phyloP scores from a whole-genome alignment of 805 yeast species.

The Zygotorulaspora chibaensis region DNA sequence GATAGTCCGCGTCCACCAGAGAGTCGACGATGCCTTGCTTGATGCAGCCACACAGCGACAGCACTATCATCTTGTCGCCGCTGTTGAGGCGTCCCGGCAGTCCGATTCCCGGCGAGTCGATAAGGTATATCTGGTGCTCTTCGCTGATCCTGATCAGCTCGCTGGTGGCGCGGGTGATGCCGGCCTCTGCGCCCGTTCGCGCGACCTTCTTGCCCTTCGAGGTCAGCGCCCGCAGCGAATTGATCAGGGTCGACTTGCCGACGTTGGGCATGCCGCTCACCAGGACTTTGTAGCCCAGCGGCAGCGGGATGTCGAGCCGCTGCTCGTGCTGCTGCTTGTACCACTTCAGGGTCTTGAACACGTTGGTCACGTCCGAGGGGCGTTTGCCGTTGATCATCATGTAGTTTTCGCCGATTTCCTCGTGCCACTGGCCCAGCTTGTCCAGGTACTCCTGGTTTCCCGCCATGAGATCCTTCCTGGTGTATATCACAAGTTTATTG shows the following conservation, averaged over 20 bases:
- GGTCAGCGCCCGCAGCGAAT: conserved; percentile 56
- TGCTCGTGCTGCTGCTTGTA: conserved; percentile 35
- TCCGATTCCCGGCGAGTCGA: conserved; percentile 93
- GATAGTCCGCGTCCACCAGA: conserved; percentile 77
- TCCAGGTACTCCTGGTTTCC: conserved; percentile 17
- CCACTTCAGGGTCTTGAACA: conserved; percentile 49
- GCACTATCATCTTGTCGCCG: conserved; percentile 68
- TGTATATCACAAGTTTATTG: conserved; percentile 51
- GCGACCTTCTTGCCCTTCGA: conserved; percentile 60
- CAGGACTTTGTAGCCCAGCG: conserved; percentile 72
- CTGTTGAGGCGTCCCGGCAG: conserved; percentile 60
- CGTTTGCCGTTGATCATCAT: conserved; percentile 57
- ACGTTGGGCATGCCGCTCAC: conserved; percentile 96
- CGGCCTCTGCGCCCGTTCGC: conserved; percentile 80
- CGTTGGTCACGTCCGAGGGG: conserved; percentile 43
- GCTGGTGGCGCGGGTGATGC: conserved; percentile 78
- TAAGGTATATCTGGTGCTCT: conserved; percentile 53
- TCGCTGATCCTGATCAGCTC: conserved; percentile 59
- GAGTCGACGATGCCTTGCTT: conserved; percentile 72
- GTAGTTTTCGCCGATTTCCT: conserved; percentile 38
- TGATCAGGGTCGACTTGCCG: conserved; percentile 89
- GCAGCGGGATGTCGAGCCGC: conserved; percentile 58
- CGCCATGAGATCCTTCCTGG: conserved; percentile 63
- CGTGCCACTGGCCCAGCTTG: conserved; percentile 48
- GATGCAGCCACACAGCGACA: conserved; percentile 73